Conservation (phyloP, 345 rosid genomes). For the Salix koriyanagi region DNA sequence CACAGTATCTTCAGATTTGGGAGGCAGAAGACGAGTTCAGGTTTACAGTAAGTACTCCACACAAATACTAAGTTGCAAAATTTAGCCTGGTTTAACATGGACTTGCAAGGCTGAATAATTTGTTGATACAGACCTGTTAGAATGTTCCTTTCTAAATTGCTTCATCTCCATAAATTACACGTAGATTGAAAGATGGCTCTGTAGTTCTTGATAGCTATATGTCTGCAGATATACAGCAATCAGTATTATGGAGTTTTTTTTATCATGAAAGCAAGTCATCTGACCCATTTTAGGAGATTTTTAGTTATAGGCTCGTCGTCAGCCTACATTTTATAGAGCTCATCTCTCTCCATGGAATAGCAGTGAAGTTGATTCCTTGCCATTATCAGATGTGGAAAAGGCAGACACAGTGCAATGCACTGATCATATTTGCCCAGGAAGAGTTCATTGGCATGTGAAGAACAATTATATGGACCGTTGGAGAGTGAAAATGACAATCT, state of each 20-base stretch:
- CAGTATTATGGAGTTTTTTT: background rate
- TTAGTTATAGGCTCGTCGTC: background rate
- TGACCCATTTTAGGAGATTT: background rate
- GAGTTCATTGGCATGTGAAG: conserved; percentile 59
- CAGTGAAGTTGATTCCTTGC: conserved; percentile 26
- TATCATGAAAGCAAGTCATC: background rate
- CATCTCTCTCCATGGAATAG: background rate
- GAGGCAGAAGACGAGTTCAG: conserved; percentile 50
- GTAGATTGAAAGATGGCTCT: background rate
- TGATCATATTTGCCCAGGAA: background rate
- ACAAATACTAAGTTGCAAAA: background rate
- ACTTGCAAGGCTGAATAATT: background rate
- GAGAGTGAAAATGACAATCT: conserved; percentile 48
- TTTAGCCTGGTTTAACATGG: background rate
- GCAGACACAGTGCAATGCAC: no score
- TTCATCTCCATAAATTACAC: background rate
- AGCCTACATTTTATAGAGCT: background rate
- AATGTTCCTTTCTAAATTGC: background rate
- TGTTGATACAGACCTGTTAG: background rate
- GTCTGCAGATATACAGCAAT: background rate
- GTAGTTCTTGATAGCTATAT: background rate
- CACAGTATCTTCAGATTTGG: conserved; percentile 33
- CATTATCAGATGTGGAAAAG: no score
- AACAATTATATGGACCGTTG: conserved; percentile 43
- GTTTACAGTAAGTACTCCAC: conserved; percentile 39